These are phyloP conservation scores for Rhynchospora tenuis DNA, from an alignment of 176 grass and related monocot genomes.

Conservation along the genomic window DNA sequence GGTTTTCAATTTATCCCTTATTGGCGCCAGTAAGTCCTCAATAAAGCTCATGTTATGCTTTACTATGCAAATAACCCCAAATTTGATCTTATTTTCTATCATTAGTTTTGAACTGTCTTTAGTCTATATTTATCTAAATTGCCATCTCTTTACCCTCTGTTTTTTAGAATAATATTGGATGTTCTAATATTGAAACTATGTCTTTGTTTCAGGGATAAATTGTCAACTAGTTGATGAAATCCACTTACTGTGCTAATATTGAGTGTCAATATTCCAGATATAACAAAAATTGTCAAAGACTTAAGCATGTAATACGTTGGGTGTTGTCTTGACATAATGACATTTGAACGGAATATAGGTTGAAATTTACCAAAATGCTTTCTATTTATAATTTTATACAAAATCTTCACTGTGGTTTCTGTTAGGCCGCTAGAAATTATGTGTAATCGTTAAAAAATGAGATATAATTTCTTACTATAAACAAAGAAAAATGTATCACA, in stretches of 20 bases:
- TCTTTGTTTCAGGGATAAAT: background rate
- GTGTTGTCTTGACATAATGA: too few relatives aligned
- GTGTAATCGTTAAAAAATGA: background rate
- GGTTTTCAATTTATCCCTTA: background rate
- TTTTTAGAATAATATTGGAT: background rate
- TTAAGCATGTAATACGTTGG: background rate
- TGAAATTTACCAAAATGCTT: too few relatives aligned
- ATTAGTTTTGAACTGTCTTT: background rate
- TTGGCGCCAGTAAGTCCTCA: background rate
- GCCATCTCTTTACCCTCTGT: too few relatives aligned
- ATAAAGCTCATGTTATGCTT: background rate
- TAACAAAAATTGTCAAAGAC: background rate
- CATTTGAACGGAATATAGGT: too few relatives aligned
- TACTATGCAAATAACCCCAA: background rate
- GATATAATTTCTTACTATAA: background rate
- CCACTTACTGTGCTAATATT: background rate
- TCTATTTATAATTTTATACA: too few relatives aligned
- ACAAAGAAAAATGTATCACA: background rate
- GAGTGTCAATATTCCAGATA: background rate
- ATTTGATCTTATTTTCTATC: background rate
- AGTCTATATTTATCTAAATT: background rate
- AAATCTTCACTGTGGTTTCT: too few relatives aligned
- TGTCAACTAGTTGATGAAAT: background rate
- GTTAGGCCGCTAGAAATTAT: background rate
- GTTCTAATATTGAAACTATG: background rate